phyloP scores from a whole-genome alignment of 1,284 basidiomycete species.

The Porodaedalea pini region DNA sequence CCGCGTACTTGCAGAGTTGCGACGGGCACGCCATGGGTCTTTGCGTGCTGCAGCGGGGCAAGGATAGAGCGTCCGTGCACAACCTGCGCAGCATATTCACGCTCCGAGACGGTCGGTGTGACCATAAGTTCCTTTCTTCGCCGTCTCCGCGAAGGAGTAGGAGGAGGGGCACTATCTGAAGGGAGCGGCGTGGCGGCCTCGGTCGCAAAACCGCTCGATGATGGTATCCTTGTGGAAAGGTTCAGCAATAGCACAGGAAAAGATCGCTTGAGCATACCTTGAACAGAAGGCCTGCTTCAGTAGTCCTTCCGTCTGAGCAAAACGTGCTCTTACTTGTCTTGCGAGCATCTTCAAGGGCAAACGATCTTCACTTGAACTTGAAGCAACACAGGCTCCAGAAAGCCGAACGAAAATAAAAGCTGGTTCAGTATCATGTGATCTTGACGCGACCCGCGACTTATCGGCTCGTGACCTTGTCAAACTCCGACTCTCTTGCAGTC shows the following conservation, averaged over 20 bases:
- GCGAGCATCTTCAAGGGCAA: too few species aligned
- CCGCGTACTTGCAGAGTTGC: conserved; percentile 84
- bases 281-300: neutral
- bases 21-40: conserved; percentile 73
- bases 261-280: neutral
- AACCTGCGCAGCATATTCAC: conserved; percentile 10
- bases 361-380: too few species aligned
- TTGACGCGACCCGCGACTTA: too few species aligned
- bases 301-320: neutral
- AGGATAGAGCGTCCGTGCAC: conserved; percentile 16
- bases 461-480: too few species aligned
- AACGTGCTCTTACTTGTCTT: neutral
- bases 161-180: neutral
- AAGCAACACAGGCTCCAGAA: neutral
- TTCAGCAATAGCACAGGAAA: neutral
- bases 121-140: neutral
- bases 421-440: too few species aligned
- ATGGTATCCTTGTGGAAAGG: neutral
- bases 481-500: too few species aligned
- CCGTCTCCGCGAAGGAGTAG: neutral
- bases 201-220: conserved; percentile 3
- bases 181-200: neutral
- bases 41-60: conserved; percentile 42
- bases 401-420: too few species aligned
- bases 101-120: conserved; percentile 3